Evolutionary conservation across 2,329 filamentous ascomycete genomes (phyloP).

Genomic region (Pseudogymnoascus sp.): DNA sequence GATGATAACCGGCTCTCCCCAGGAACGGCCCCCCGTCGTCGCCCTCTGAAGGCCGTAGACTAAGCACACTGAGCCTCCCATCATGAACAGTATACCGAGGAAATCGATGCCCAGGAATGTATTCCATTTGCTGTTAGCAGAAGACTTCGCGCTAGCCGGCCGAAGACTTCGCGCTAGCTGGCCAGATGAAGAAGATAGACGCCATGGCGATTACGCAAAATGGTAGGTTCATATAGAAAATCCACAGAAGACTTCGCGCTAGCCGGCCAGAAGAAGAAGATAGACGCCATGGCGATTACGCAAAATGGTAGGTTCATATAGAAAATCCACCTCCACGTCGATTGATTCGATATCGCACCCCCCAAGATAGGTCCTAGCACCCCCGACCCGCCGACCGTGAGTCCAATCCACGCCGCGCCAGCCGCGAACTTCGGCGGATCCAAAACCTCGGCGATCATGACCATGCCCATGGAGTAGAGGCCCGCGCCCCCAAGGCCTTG

Average conservation of each 20-base stretch:
- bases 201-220: neutral
- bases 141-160: neutral
- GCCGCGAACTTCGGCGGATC: conserved; percentile 33
- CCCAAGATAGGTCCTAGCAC: conserved; percentile 21
- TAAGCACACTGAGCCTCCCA: conserved; percentile 2
- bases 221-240: conserved; percentile 47
- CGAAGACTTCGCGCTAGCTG: neutral
- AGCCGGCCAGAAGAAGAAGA: conserved; percentile 2
- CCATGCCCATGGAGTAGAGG: conserved; percentile 19
- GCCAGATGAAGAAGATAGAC: neutral
- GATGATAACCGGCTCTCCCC: neutral
- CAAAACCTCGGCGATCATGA: conserved; percentile 39
- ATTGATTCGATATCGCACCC: conserved; percentile 18
- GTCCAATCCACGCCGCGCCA: conserved; percentile 40
- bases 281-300: neutral
- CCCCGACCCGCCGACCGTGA: conserved; percentile 25
- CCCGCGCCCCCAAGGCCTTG: conserved; percentile 33
- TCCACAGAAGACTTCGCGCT: conserved; percentile 16
- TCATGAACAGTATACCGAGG: conserved; percentile 7
- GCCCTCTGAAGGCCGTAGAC: conserved; percentile 5
- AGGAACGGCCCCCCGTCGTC: neutral
- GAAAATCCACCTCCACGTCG: conserved; percentile 34
- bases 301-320: conserved; percentile 41
- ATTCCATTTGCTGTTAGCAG: neutral
- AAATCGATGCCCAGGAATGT: conserved; percentile 5